Base-by-base conservation (phyloP, 2,329 filamentous ascomycete genomes). In the Juglanconis juglandina region DNA sequence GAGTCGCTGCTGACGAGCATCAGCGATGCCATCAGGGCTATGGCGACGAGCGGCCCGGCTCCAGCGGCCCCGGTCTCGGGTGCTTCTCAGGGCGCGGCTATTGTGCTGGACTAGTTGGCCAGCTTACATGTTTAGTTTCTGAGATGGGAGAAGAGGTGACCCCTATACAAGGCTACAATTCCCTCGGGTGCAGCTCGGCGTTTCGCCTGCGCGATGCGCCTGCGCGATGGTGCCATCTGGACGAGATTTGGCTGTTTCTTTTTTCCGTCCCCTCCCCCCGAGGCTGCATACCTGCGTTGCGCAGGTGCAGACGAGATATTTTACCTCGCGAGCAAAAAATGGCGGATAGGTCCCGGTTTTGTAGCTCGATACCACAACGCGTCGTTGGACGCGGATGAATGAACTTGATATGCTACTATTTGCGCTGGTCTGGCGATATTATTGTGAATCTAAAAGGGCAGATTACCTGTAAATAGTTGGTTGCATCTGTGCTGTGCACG, bases 1-100 rank as follows among this genome's bases (percentile, higher is more conserved):
- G 77, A 79, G 58, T 71, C 66, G 5, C 66, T 85, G 64, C 71
- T 86, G 33, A 70, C 70, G 50, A 75, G 76, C 17, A 72, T 82
- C 8, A 80, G 85, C 67, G 77, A 79, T 17, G 75, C 74, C 13
- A 66, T 85, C 34, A 72, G 77, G 47, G 67, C 72, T 3, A 57
- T 78, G 44, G 67, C 62, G 34, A 51, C 35, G 33, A 58, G 47
- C 10, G 37, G 14, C 8, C 3, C 54, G 8, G 53, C 10, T 8
- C 41, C 32, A 37, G n/a, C 53, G 32, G 37, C 53, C 11, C 35
- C 49, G 44, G 24, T 49, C 13, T 33, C 42, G 55, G 48, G 54
- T n/a, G 52, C 49, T 11, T 61, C 61, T 24, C 51, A 55, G 13
- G 61, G 51, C 35, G 61, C 61, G 30, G 49, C 61, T 30, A 63